Conservation (phyloP, 176 grass and related monocot species). For the Eragrostis curvula region DNA sequence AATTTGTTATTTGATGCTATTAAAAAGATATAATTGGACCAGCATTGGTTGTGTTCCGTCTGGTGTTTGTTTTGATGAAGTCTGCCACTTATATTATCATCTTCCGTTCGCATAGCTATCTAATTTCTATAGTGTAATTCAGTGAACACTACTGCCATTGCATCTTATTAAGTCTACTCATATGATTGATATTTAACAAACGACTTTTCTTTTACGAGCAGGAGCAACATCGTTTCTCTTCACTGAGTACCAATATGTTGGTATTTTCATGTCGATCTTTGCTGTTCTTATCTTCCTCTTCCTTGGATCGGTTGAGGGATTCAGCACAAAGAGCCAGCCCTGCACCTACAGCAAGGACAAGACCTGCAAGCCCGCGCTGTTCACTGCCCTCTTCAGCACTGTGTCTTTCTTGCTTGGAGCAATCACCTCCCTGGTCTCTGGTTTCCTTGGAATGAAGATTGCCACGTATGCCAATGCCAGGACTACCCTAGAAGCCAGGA, state of each 20-base stretch:
- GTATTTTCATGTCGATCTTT: constrained; percentile 60
- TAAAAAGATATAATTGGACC: constrained; percentile 16
- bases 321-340: constrained; percentile 68
- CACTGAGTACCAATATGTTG: constrained; percentile 70
- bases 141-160: neutral
- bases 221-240: constrained; percentile 73
- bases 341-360: constrained; percentile 74
- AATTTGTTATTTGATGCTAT: neutral
- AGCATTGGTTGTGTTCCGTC: neutral
- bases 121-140: neutral
- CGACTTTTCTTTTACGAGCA: constrained; percentile 32
- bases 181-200: constrained; percentile 31
- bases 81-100: neutral
- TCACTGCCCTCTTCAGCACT: constrained; percentile 78
- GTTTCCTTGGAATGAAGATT: constrained; percentile 93
- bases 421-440: constrained; percentile 86
- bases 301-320: constrained; percentile 74
- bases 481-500: constrained; percentile 85
- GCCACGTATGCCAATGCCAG: constrained; percentile 90
- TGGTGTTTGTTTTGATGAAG: neutral
- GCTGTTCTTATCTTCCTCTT: constrained; percentile 65
- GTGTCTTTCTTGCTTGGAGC: constrained; percentile 81
- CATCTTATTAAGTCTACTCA: neutral
- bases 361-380: constrained; percentile 74
- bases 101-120: neutral